Conservation (phyloP, 2,329 filamentous ascomycete genomes). For the Venturia oleaginea region DNA sequence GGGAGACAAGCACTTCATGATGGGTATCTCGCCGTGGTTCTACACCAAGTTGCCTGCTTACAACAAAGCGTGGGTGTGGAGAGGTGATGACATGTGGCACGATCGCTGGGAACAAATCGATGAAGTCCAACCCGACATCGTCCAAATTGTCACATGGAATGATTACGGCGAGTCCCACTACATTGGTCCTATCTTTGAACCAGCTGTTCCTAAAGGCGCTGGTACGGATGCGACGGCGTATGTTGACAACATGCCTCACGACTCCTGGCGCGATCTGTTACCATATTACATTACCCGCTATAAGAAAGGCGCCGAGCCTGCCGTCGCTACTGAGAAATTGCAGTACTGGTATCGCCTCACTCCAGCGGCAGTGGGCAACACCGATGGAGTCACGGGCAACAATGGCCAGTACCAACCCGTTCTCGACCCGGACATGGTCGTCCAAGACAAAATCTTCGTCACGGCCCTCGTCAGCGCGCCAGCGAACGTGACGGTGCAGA, state of each 20-base stretch:
- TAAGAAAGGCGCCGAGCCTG: conserved; percentile 32
- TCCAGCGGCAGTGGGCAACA: conserved; percentile 27
- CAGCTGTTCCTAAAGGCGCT: conserved; percentile 39
- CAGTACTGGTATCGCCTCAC: conserved; percentile 38
- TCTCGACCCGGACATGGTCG: conserved; percentile 23
- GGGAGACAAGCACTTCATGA: conserved; percentile 39
- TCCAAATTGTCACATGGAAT: conserved; percentile 50
- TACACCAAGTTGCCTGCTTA: conserved; percentile 48
- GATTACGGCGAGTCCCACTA: conserved; percentile 52
- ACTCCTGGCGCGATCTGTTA: conserved; percentile 40
- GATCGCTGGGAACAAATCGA: conserved; percentile 28
- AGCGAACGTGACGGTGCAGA: conserved; percentile 11
- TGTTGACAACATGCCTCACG: conserved; percentile 40
- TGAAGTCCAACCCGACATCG: conserved; percentile 38
- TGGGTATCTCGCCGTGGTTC: conserved; percentile 43
- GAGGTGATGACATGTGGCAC: conserved; percentile 52
- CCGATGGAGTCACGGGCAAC: conserved; percentile 31
- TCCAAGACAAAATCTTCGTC: conserved; percentile 38
- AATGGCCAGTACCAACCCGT: conserved; percentile 19
- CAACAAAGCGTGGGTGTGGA: conserved; percentile 55
- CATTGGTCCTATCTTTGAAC: conserved; percentile 39
- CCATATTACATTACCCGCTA: conserved; percentile 44
- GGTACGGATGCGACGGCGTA: conserved; percentile 42
- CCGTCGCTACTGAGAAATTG: conserved; percentile 25
- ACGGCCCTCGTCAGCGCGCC: conserved; percentile 25